A percentile compares a stretch with the other conserved stretches of the same genome.
phyloP scores from a whole-genome alignment of 78 protist species.

The Dictyostelium purpureum region DNA sequence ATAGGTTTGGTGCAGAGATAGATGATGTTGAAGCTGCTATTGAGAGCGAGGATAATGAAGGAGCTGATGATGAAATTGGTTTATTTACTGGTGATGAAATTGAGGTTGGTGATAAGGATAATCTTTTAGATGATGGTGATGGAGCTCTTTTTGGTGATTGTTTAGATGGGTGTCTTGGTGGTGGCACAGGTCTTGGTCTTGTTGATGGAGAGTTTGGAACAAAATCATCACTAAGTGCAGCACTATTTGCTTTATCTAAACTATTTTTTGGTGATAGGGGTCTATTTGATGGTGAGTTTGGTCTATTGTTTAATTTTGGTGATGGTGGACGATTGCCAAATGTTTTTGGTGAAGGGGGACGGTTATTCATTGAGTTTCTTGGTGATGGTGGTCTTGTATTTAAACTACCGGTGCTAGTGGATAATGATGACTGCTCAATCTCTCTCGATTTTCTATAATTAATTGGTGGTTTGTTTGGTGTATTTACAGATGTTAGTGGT shows the following conservation, averaged over 20 bases:
- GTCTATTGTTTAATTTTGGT: not conserved
- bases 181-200: slow-evolving; percentile 36
- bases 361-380: not conserved
- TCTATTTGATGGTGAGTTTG: slow-evolving; percentile 22
- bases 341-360: not conserved
- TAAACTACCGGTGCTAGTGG: not conserved
- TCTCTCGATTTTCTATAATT: slow-evolving; percentile 27
- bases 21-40: not conserved
- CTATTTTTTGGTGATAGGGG: slow-evolving; percentile 25
- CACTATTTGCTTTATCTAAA: not conserved
- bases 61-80: not conserved
- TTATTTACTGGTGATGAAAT: not conserved
- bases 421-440: not conserved
- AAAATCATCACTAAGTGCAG: not conserved
- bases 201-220: not conserved
- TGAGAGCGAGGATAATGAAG: not conserved
- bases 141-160: slow-evolving; percentile 32
- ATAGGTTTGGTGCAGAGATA: not conserved
- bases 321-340: not conserved
- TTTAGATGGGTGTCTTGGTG: not conserved
- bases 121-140: slow-evolving; percentile 2
- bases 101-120: not conserved
- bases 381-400: not conserved
- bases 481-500: not conserved
- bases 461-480: slow-evolving; percentile 11